Base-by-base conservation (phyloP, 2,329 filamentous ascomycete genomes). In the Xylaria sp. region DNA sequence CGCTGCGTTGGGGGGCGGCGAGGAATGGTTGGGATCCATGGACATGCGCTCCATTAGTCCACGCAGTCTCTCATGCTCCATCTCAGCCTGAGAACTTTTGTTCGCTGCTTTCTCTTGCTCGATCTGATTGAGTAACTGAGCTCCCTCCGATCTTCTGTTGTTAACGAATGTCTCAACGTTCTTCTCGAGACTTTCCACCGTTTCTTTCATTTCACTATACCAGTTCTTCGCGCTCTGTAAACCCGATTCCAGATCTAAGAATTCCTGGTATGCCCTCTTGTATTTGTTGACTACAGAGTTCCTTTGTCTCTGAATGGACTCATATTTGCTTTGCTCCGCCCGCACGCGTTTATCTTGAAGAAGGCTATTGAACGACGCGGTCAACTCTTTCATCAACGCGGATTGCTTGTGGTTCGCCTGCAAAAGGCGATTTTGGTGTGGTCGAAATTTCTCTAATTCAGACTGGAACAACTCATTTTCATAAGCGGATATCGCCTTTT, bases 81-180 rank as follows among this genome's bases (percentile, higher is more conserved):
- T 86, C 75, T 97, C 94, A 39, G 94, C 94, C 67, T 88, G 86
- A 3, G 83, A 81, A 61, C 78, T 82, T 79, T 88, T 87, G 77
- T 79, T 91, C 60, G 86, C 88, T 4, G 89, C 87, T 75, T 91
- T 91, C 60, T 92, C 90, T 73, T 92, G 90, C 80, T 97, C 94
- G 71, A 99, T 99, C 74, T 94, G 92, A 74, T 89, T 90, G 43
- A 99, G 87, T 5, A 99, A 87, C 78, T 97, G 93, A 0, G 94
- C 93, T 3, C 96, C 96, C 83, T 99, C 96, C 0, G 93, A 91
- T 69, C 94, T 86, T 61, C 96, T 89, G 80, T 99, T 99, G 83
- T 94, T 97, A 73, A 99, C 94, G 81, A 99, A 99, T 0, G 92
- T 92, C 73, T 98, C 95, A 1, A 99, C 96, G 75, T 99, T 99